Evolutionary conservation across 2,329 filamentous ascomycete species (phyloP).

Genomic region (Exophiala calicioides): DNA sequence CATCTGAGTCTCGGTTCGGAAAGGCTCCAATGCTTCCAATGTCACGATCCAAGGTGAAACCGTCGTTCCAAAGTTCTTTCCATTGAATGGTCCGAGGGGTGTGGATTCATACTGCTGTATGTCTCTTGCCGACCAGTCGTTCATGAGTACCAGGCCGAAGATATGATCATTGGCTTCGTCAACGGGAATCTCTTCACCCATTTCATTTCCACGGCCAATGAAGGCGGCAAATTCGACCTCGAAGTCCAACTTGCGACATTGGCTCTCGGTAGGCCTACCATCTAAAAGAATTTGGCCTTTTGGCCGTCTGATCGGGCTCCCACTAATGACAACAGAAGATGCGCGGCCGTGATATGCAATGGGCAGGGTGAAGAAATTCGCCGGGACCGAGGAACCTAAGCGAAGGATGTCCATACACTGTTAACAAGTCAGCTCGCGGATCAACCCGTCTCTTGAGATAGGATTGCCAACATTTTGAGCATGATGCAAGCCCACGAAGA

Average conservation of each 20-base stretch:
- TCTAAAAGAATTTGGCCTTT: slow-evolving; percentile 5
- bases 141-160: slow-evolving; percentile 78
- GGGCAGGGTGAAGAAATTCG: slow-evolving; percentile 17
- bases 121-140: slow-evolving; percentile 82
- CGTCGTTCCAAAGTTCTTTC: slow-evolving; percentile 78
- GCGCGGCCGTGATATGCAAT: slow-evolving; percentile 42
- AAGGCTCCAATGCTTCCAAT: slow-evolving; percentile 71
- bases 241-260: neutral
- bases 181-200: slow-evolving; percentile 58
- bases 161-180: slow-evolving; percentile 67
- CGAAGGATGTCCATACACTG: slow-evolving; percentile 7
- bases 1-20: slow-evolving; percentile 56
- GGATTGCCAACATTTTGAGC: slow-evolving; percentile 10
- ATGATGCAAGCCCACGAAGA: slow-evolving; percentile 39
- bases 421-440: neutral
- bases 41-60: slow-evolving; percentile 79
- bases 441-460: neutral
- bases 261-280: neutral
- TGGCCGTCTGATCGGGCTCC: slow-evolving; percentile 2
- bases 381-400: slow-evolving; percentile 9
- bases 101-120: slow-evolving; percentile 83
- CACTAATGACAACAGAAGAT: slow-evolving; percentile 43
- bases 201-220: slow-evolving; percentile 15
- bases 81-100: slow-evolving; percentile 76
- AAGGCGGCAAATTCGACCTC: neutral